Evolutionary conservation across 2,329 filamentous ascomycete species (phyloP).

Genomic region (Phyllosticta paracitricarpa): DNA sequence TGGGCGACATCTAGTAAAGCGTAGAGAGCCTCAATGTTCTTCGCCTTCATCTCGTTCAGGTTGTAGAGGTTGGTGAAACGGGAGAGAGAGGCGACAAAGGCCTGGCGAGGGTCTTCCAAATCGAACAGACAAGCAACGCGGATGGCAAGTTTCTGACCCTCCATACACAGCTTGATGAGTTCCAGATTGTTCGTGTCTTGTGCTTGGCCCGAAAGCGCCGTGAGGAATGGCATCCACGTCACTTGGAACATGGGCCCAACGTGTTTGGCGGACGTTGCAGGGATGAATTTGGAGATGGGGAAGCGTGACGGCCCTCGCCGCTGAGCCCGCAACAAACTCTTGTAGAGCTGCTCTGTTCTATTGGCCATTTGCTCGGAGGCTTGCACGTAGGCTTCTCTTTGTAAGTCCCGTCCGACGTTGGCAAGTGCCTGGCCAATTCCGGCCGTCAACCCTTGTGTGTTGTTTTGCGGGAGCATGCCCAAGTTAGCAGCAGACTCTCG

Average conservation of each 20-base stretch:
- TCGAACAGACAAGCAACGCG: conserved; percentile 91
- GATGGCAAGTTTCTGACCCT: conserved; percentile 89
- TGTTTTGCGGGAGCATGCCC: conserved; percentile 51
- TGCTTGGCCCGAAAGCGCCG: conserved; percentile 82
- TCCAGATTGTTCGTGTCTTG: conserved; percentile 90
- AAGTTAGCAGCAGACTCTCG: conserved; percentile 77
- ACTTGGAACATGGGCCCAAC: conserved; percentile 98
- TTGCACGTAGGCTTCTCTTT: conserved; percentile 86
- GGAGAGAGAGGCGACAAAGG: conserved; percentile 85
- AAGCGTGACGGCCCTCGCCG: conserved; percentile 64
- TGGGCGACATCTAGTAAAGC: conserved; percentile 85
- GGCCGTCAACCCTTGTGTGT: conserved; percentile 58
- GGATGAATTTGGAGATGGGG: conserved; percentile 67
- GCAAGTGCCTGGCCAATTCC: conserved; percentile 82
- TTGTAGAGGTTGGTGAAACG: conserved; percentile 96
- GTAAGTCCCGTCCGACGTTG: conserved; percentile 82
- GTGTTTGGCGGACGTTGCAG: conserved; percentile 86
- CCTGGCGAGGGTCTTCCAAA: conserved; percentile 82
- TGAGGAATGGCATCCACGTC: conserved; percentile 98
- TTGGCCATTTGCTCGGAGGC: conserved; percentile 90
- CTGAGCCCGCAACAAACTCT: conserved; percentile 83
- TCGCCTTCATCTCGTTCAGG: conserved; percentile 84
- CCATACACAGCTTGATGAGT: conserved; percentile 83
- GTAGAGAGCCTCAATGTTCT: conserved; percentile 92
- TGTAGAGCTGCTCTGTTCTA: conserved; percentile 77